Base-by-base conservation (phyloP, 805 yeast species). In the Schwanniomyces occidentalis region DNA sequence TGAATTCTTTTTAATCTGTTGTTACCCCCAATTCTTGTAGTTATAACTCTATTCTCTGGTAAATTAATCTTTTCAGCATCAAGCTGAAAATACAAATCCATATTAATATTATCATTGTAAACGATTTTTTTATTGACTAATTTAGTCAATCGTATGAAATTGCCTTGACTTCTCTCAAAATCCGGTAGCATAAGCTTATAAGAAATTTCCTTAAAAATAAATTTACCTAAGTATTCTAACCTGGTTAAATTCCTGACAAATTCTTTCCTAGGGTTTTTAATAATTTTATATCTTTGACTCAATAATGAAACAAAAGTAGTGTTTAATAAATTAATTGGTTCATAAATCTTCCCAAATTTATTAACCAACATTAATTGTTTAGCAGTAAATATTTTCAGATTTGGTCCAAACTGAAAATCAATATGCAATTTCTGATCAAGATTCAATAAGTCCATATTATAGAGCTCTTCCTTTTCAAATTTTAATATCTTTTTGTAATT, bases 161-260 rank as follows among this genome's bases (percentile, higher is more conserved):
- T 24, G 9, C 32, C 17, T 24, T 31, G 28, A 24, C 35, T 23
- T 5, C 27, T 32, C 27, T 37, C 31, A 16, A 37, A 34, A 16
- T 34, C 34, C 7, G 18, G 9, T 17, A 37, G 19, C 14, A 29
- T 27, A 8, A 27, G 23, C 17, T 22, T 27, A 10, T 27, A 27
- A 2, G 21, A 13, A 5, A 17, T n/a, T 19, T 37, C 36, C n/a
- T 28, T 30, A 19, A 37, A 32, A 6, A 27, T 22, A 19, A 27
- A 37, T 20, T 29, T 31, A 5, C 40, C 40, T 21, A 37, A 27
- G 18, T 32, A 27, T 23, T 37, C 40, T 8, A 37, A n/a, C 24
- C 35, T 17, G 14, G 27, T 16, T 12, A 37, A 21, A 16, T 27
- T 22, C 18, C 40, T 18, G 10, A 18, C 13, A 16, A 32, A 31